phyloP scores from a whole-genome alignment of 306 rosid genomes.

The Trifolium repens region DNA sequence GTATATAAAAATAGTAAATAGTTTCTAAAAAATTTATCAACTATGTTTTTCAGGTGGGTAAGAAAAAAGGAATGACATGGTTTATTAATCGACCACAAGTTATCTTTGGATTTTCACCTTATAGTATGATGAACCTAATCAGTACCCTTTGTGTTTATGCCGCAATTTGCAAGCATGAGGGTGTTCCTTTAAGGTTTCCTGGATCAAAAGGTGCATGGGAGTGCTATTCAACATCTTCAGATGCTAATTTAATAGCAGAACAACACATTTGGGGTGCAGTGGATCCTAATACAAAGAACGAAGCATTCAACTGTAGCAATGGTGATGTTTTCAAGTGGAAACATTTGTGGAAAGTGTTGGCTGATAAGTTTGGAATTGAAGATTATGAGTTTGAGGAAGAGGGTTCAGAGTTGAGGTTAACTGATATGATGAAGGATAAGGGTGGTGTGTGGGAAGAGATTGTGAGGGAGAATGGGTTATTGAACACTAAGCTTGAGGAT shows the following conservation, averaged over 20 bases:
- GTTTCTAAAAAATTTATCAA: too few species aligned
- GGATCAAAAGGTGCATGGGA: constrained; percentile 62
- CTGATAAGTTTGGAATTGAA: constrained; percentile 58
- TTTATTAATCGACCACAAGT: constrained; percentile 55
- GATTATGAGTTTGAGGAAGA: constrained; percentile 63
- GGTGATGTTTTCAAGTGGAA: constrained; percentile 80
- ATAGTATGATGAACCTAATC: constrained; percentile 61
- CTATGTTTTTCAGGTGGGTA: not conserved
- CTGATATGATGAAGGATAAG: constrained; percentile 62
- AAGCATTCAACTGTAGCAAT: constrained; percentile 64
- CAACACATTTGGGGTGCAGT: constrained; percentile 82
- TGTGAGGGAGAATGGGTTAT: constrained; percentile 56
- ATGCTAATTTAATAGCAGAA: constrained; percentile 77
- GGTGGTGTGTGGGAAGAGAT: constrained; percentile 61
- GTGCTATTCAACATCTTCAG: constrained; percentile 50
- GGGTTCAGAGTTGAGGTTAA: constrained; percentile 48
- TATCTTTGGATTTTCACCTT: constrained; percentile 77
- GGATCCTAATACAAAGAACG: constrained; percentile 65
- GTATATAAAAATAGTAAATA: too few species aligned
- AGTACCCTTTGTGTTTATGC: constrained; percentile 70
- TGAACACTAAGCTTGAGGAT: constrained; percentile 51
- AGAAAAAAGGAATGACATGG: constrained; percentile 63
- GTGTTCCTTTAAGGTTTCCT: constrained; percentile 59
- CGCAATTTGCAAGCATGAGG: constrained; percentile 73
- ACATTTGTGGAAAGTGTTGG: constrained; percentile 67